These are phyloP conservation scores for Gastrolobium villosum DNA, from an alignment of 306 rosid genomes.

Conservation along the genomic window DNA sequence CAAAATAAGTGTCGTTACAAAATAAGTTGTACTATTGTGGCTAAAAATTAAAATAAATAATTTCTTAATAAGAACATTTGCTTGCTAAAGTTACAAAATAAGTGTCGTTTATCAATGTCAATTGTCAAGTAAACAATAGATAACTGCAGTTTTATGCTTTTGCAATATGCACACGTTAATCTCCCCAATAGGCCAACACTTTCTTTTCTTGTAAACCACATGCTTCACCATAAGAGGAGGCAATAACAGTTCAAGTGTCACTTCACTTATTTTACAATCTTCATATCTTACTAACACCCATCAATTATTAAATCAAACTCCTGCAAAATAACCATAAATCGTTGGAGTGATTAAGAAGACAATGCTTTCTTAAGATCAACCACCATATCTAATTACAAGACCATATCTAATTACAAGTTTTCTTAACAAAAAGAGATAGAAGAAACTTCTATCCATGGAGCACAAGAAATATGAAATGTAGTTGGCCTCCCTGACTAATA, in stretches of 20 bases:
- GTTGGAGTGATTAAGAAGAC: conserved; percentile 40
- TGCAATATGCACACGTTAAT: neutral
- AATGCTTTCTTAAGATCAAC: conserved; percentile 35
- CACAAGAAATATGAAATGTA: conserved; percentile 33
- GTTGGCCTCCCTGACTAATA: neutral
- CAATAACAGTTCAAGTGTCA: neutral
- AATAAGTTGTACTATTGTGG: neutral
- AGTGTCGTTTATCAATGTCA: conserved; percentile 10
- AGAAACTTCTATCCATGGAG: conserved; percentile 34
- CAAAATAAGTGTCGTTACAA: neutral
- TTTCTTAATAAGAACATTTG: neutral
- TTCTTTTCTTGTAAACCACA: conserved; percentile 27
- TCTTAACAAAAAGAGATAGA: neutral
- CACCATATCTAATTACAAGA: conserved; percentile 25
- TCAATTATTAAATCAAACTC: conserved; percentile 31
- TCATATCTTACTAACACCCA: conserved; percentile 19
- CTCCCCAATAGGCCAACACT: neutral
- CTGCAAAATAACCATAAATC: conserved; percentile 13
- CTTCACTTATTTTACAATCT: conserved; percentile 23
- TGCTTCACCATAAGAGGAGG: neutral
- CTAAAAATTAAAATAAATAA: too few relatives aligned
- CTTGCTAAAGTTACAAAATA: neutral
- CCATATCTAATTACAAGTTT: conserved; percentile 21
- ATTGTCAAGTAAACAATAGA: neutral
- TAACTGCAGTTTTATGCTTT: neutral